These are phyloP conservation scores for Dictyostelium intermedium DNA, from an alignment of 78 protist species.

Conservation along the genomic window DNA sequence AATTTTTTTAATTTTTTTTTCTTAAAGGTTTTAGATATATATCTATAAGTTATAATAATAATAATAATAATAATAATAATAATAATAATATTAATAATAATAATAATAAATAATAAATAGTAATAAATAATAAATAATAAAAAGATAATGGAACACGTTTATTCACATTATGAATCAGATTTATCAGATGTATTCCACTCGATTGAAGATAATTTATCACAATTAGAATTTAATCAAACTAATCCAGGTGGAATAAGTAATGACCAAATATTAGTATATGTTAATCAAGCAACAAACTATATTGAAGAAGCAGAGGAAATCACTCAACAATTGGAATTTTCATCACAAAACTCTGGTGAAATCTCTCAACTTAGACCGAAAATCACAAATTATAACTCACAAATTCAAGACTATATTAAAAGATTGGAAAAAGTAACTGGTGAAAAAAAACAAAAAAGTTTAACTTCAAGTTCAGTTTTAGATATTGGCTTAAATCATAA, in stretches of 20 bases:
- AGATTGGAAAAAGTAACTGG: conserved; percentile 5
- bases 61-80: neutral
- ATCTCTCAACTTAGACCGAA: conserved; percentile 37
- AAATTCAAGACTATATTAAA: neutral
- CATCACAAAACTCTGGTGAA: conserved; percentile 60
- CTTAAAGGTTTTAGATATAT: no score
- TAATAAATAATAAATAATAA: neutral
- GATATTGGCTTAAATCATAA: neutral
- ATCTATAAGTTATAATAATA: no score
- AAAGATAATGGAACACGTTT: conserved; percentile 32
- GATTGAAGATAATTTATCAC: neutral
- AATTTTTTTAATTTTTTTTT: no score
- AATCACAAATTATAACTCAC: neutral
- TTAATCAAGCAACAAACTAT: conserved; percentile 6
- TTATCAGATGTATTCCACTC: conserved; percentile 4
- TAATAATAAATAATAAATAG: neutral
- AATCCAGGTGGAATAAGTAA: neutral
- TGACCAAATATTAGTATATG: conserved; percentile 26
- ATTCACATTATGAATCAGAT: conserved; percentile 55
- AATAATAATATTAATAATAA: neutral
- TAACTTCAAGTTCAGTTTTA: neutral
- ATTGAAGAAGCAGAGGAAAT: conserved; percentile 65
- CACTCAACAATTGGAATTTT: conserved; percentile 67
- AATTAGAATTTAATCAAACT: neutral
- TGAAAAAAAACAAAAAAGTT: neutral